Conservation (phyloP, 2,329 filamentous ascomycete species). For the Aspergillus candidus region DNA sequence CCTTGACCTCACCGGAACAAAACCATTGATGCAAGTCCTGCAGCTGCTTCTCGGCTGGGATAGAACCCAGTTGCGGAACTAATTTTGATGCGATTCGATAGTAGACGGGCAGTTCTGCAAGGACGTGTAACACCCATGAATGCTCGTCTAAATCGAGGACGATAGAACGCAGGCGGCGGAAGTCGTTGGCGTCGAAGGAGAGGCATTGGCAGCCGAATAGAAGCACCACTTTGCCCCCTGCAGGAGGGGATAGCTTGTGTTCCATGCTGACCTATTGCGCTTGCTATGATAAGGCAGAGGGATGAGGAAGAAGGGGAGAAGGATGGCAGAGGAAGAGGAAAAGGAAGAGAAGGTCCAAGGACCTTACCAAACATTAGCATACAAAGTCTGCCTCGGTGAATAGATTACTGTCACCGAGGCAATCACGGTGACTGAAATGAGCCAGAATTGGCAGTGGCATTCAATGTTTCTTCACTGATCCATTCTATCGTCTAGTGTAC, state of each 20-base stretch:
- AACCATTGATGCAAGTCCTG: slow-evolving; percentile 9
- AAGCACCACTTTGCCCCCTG: slow-evolving; percentile 5
- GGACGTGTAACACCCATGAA: slow-evolving; percentile 12
- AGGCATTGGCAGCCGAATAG: slow-evolving; percentile 17
- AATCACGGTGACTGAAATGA: no score
- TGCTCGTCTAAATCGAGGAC: slow-evolving; percentile 10
- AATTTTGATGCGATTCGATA: slow-evolving; percentile 5
- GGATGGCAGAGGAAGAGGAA: no score
- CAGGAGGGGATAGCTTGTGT: neutral
- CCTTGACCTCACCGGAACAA: slow-evolving; percentile 3
- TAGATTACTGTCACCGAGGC: no score
- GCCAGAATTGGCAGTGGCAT: no score
- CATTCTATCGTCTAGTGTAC: neutral
- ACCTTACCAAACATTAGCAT: no score
- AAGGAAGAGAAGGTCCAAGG: no score
- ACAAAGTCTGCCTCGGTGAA: no score
- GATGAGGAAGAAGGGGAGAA: no score
- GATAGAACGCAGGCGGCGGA: slow-evolving; percentile 6
- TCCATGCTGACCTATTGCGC: neutral
- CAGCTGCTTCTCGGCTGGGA: slow-evolving; percentile 6
- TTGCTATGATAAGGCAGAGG: no score
- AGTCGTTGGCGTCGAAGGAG: slow-evolving; percentile 10
- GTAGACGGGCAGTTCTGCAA: slow-evolving; percentile 11
- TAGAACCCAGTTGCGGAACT: slow-evolving; percentile 2
- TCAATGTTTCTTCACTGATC: no score